Conservation (phyloP, 1,139 yeast genomes). For the Suhomyces taliae region DNA sequence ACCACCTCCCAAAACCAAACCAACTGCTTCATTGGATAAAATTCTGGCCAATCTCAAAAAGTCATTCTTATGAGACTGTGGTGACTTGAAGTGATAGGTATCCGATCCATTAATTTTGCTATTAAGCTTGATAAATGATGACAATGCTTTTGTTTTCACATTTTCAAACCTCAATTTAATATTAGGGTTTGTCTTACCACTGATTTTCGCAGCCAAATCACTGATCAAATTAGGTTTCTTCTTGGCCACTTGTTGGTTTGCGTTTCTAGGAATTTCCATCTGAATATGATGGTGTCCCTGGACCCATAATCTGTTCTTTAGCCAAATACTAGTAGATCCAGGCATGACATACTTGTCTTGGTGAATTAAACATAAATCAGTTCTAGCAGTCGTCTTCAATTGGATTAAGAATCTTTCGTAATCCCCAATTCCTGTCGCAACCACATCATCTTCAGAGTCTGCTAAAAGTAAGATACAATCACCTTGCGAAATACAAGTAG, state of each 20-base stretch:
- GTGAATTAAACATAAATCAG: constrained; percentile 83
- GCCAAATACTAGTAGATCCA: constrained; percentile 84
- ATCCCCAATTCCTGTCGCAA: constrained; percentile 76
- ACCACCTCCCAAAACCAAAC: constrained; percentile 94
- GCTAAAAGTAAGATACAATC: constrained; percentile 80
- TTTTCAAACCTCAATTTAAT: constrained; percentile 34
- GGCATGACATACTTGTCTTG: constrained; percentile 80
- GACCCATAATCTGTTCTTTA: constrained; percentile 84
- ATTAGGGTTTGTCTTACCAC: constrained; percentile 35
- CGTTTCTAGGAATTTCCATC: constrained; percentile 38
- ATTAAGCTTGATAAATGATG: constrained; percentile 25
- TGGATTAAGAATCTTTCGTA: constrained; percentile 76
- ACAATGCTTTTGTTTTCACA: constrained; percentile 32
- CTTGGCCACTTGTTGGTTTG: constrained; percentile 15
- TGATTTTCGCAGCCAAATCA: constrained; percentile 41
- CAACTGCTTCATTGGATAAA: constrained; percentile 89
- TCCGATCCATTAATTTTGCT: constrained; percentile 17
- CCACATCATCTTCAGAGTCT: constrained; percentile 61
- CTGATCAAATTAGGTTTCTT: constrained; percentile 28
- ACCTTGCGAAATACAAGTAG: constrained; percentile 90
- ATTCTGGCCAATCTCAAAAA: constrained; percentile 86
- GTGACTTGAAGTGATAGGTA: constrained; percentile 38
- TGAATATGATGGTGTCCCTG: constrained; percentile 92
- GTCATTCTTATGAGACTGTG: constrained; percentile 75
- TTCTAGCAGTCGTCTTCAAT: constrained; percentile 80